Evolutionary conservation across 2,329 filamentous ascomycete genomes (phyloP), one percentile per base, ranked within the genome.

Genomic region (Aureobasidium sp.): DNA sequence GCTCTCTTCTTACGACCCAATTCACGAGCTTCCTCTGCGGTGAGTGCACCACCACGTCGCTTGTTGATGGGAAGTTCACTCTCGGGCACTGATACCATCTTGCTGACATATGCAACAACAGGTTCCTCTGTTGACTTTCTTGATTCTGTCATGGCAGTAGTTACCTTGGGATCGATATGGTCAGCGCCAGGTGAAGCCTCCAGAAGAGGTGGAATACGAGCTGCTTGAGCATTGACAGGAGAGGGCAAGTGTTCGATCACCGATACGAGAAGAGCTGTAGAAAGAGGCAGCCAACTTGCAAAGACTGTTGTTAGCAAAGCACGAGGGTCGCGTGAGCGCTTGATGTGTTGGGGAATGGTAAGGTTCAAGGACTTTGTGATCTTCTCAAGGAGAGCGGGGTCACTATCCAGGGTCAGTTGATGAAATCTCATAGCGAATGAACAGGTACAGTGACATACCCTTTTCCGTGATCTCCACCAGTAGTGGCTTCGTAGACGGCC

Each of bases 61-160:
- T 88, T 95, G 73, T 96, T 96, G 58, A 93, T 85, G 0, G 90
- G 89, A 5, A 99, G 79, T 68, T 99, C 93, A 73, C 90, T 97
- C 70, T 95, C 90, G 0, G 91, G 93, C 14, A 99, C 82, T 0
- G 94, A 94, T 1, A 97, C 90, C 91, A 99, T 97, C 73, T 99
- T 99, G 76, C 93, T 97, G 64, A 99, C 90, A 67, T 96, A 99
- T 9, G 90, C 93, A 1, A 99, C 90, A 0, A 96, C 85, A 0
- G 93, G 92, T 62, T 89, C 88, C 0, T 85, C 81, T 42, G 83
- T 80, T 0, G 80, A 81, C 3, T 84, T 84, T 69, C 89, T 89
- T 71, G 96, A 97, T 0, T 85, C 81, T 1, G 89, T 76, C 86
- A 97, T 93, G 5, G 93, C 90, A n/a, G 88, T 80, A 67, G 85